phyloP scores from a whole-genome alignment of 768 basidiomycete species.

The Podaxis rugospora region DNA sequence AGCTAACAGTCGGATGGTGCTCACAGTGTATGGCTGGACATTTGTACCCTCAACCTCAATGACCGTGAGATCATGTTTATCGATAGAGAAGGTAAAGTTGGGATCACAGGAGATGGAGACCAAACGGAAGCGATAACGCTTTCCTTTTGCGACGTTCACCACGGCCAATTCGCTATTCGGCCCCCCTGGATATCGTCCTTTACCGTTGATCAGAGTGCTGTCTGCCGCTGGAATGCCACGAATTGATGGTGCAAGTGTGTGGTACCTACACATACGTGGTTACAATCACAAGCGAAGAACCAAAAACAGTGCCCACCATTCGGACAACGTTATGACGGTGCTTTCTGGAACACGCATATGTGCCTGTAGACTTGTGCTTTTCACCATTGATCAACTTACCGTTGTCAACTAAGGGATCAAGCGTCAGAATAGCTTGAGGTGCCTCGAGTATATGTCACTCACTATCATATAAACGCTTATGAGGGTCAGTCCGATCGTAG shows the following conservation, averaged over 20 bases:
- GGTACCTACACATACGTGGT: constrained; percentile 22
- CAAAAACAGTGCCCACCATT: constrained; percentile 24
- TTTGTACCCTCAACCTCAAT: constrained; percentile 38
- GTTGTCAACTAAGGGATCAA: constrained; percentile 11
- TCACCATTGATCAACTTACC: not conserved
- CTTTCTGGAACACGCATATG: constrained; percentile 20
- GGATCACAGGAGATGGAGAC: constrained; percentile 42
- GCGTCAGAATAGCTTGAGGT: not conserved
- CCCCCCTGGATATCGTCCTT: constrained; percentile 36
- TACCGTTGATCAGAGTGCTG: constrained; percentile 42
- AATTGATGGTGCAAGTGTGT: constrained; percentile 15
- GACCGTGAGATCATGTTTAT: constrained; percentile 31
- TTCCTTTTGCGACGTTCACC: constrained; percentile 31
- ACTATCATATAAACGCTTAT: constrained; percentile 24
- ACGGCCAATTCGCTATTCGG: constrained; percentile 29
- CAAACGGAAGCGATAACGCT: constrained; percentile 49
- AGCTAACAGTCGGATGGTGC: constrained; percentile 36
- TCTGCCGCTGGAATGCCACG: constrained; percentile 16
- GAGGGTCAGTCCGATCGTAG: constrained; percentile 34
- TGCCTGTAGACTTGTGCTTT: not conserved
- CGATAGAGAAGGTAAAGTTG: constrained; percentile 34
- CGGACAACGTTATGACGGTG: constrained; percentile 39
- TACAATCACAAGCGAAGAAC: not conserved
- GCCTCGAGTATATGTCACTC: not conserved
- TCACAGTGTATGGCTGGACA: constrained; percentile 24